Evolutionary conservation across 2,329 filamentous ascomycete genomes (phyloP).

Genomic region (Xylariomycetidae sp.): DNA sequence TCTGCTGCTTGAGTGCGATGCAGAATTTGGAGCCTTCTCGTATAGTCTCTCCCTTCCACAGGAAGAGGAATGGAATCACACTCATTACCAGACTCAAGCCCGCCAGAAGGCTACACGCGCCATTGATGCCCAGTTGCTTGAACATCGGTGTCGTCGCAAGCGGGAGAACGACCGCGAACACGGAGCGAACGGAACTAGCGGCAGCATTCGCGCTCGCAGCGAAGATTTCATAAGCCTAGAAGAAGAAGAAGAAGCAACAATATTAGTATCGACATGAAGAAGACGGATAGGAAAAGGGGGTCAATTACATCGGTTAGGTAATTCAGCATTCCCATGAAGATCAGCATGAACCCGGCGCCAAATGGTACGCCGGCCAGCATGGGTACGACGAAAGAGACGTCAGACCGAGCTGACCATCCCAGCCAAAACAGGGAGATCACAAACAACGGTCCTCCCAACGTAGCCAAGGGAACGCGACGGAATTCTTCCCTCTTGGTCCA

Average conservation of each 20-base stretch:
- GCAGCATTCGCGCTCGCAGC: slow-evolving; percentile 52
- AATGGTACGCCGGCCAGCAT: slow-evolving; percentile 57
- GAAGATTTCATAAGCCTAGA: slow-evolving; percentile 55
- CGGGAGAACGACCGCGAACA: slow-evolving; percentile 50
- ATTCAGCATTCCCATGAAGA: slow-evolving; percentile 57
- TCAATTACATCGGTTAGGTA: slow-evolving; percentile 50
- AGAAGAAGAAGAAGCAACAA: too few species aligned
- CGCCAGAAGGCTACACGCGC: slow-evolving; percentile 47
- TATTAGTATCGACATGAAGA: too few species aligned
- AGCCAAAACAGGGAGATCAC: slow-evolving; percentile 54
- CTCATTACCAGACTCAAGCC: slow-evolving; percentile 45
- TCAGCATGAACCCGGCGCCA: slow-evolving; percentile 54
- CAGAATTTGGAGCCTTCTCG: slow-evolving; percentile 56
- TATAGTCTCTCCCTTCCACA: slow-evolving; percentile 50
- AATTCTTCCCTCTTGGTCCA: slow-evolving; percentile 62
- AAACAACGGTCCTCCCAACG: slow-evolving; percentile 61
- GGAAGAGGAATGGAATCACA: slow-evolving; percentile 44
- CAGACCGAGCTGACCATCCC: slow-evolving; percentile 48
- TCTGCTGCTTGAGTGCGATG: slow-evolving; percentile 48
- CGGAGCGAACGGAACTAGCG: slow-evolving; percentile 40
- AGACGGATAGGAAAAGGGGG: not conserved
- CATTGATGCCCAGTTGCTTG: slow-evolving; percentile 36
- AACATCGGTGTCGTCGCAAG: slow-evolving; percentile 49
- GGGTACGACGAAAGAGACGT: slow-evolving; percentile 47
- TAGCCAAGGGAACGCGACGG: slow-evolving; percentile 65